Evolutionary conservation across 495 filamentous ascomycete species (phyloP), one percentile per base, ranked within the genome.

Genomic region (Penicillium waksmanii): DNA sequence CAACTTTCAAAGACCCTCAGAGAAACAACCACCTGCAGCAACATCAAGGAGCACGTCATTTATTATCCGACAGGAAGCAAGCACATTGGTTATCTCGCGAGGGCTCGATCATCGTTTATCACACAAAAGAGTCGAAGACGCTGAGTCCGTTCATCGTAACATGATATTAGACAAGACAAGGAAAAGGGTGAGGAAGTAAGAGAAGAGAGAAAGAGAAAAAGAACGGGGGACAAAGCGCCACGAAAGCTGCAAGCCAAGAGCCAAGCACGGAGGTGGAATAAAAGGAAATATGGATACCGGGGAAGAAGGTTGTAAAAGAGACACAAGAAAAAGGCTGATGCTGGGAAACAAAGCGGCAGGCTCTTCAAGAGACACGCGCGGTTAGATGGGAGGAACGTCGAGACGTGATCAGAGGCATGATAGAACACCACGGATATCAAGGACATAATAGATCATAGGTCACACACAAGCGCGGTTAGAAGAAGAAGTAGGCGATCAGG

Each of bases 401-500:
- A 62, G 57, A 60, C 68, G 66, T 69, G 65, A 70, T 64, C 50
- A 47, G 58, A 59, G 58, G 52, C 60, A 54, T 63, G 27, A 31
- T 31, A 53, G 62, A 55, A 44, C 46, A 57, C 57, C 44, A 60
- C 47, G 51, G 36, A 65, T 7, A 57, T 46, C 51, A 31, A 50
- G 21, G 19, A 48, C 38, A 52, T 35, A 53, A 38, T 43, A 46
- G 51, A 42, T 51, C 57, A 62, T 55, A 50, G 62, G 64, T 59
- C 51, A 61, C 34, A 62, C 23, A 31, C 27, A 58, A 63, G 48
- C 60, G 58, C 56, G 54, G 48, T 82, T 86, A 98, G 72, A 98
- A 98, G 75, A 98, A 90, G 66, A 97, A 83, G 73, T 96, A 98
- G 3, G 91, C 96, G 65, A 98, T 81, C 70, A 98, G 76, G 77